Base-by-base conservation (phyloP, 129 eudicot genomes). In the Oenanthe sinensis region DNA sequence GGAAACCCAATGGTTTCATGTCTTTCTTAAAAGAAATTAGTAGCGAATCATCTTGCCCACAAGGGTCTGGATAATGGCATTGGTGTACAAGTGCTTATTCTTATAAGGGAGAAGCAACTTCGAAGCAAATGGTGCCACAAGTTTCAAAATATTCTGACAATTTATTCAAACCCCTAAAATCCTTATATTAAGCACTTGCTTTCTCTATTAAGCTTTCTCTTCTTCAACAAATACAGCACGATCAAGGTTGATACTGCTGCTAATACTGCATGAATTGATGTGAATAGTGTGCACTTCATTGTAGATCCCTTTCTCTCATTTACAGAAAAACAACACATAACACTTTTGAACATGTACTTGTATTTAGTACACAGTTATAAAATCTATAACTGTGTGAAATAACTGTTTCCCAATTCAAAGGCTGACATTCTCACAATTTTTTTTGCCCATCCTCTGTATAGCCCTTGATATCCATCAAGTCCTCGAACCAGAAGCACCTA, bases 351-450 rank as follows among this genome's bases (percentile, higher is more conserved):
- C 7, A 55, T 22, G 28, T 55, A n/a, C 65, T 58, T 8, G 4
- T n/a, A 19, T n/a, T n/a, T 24, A 1, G 42, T 33, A 19, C 10
- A 63, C 9, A 28, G 36, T 65, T 2, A 28, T 26, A n/a, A 28
- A 9, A 28, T 12, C 3, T 26, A 9, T 5, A 5, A 15, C 16
- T 70, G n/a, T 68, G 20, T 70, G 74, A 14, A 19, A 39, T 8
- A 16, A 33, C 3, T 37, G 36, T 22, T 71, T 20, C 75, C 75
- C 46, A 43, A 11, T 42, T 71, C 75, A 71, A 52, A 40, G 33
- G 75, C 50, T 20, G 75, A 26, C 75, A 71, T 71, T 71, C 75
- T 71, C n/a, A 71, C 75, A 22, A 71, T 7, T 20, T 71, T 12
- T 70, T 47, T 70, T 70, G 74, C 45, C 74, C 74, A 37, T 69